Conservation (phyloP, 1,139 yeast species). For the Geotrichum fermentans region DNA sequence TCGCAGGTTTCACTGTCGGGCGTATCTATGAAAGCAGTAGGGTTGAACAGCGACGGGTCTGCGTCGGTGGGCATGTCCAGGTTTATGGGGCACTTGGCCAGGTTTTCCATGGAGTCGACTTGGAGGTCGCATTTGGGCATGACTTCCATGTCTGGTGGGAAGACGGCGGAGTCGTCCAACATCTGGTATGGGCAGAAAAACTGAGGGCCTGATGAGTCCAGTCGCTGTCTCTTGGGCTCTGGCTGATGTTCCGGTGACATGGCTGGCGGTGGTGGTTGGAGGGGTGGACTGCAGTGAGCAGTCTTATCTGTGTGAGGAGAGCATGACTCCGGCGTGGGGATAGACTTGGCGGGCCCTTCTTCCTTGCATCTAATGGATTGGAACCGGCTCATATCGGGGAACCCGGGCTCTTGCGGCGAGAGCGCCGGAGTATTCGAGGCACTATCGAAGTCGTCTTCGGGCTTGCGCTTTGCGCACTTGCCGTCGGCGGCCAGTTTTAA, state of each 20-base stretch:
- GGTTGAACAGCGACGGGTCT: slow-evolving; percentile 8
- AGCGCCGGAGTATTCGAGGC: not conserved
- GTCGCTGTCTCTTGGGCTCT: slow-evolving; percentile 7
- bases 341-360: not conserved
- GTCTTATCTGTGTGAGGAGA: slow-evolving; percentile 1
- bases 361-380: slow-evolving; percentile 15
- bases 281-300: not conserved
- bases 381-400: slow-evolving; percentile 18
- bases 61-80: slow-evolving; percentile 4
- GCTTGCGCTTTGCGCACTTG: not conserved
- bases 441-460: not conserved
- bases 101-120: not conserved
- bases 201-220: not conserved
- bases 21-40: not conserved
- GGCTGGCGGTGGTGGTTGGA: slow-evolving; percentile 4
- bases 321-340: slow-evolving; percentile 6
- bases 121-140: slow-evolving; percentile 6
- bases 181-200: slow-evolving; percentile 9
- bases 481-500: slow-evolving; percentile 18
- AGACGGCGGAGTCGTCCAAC: not conserved
- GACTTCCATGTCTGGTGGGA: slow-evolving; percentile 10
- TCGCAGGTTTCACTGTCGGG: not conserved
- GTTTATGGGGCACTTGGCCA: slow-evolving; percentile 7
- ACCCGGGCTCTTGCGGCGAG: slow-evolving; percentile 2
- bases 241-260: slow-evolving; percentile 6